Conservation (phyloP, 2,329 filamentous ascomycete genomes). For the Sporothrix variecibatus region DNA sequence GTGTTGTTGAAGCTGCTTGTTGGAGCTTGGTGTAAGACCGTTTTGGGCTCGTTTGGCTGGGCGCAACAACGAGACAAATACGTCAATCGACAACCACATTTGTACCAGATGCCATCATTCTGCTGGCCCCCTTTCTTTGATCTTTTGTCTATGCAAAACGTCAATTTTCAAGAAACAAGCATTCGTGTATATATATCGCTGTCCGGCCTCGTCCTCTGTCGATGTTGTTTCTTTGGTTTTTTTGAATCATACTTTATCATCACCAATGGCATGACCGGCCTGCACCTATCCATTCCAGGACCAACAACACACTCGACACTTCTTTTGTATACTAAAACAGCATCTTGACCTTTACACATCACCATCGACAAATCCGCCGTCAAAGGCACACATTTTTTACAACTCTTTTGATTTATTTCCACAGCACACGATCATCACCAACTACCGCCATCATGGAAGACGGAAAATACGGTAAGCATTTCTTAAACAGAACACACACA, state of each 20-base stretch:
- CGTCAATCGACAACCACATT: neutral
- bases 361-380: neutral
- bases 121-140: constrained; percentile 2
- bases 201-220: neutral
- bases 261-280: neutral
- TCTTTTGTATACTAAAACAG: neutral
- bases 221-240: neutral
- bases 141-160: neutral
- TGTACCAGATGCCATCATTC: neutral
- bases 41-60: neutral
- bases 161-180: neutral
- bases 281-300: neutral
- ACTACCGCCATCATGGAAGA: constrained; percentile 25
- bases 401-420: neutral
- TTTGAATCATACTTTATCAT: neutral
- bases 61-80: neutral
- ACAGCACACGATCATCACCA: neutral
- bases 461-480: constrained; percentile 26
- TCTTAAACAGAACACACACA: neutral
- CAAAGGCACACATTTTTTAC: neutral
- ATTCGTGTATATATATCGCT: constrained; percentile 10
- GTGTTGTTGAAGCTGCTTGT: neutral
- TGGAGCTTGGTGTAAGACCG: neutral
- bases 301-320: neutral
- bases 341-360: neutral